These are phyloP conservation scores for Chamaecrista fasciculata DNA, from an alignment of 306 rosid genomes.

Conservation along the genomic window DNA sequence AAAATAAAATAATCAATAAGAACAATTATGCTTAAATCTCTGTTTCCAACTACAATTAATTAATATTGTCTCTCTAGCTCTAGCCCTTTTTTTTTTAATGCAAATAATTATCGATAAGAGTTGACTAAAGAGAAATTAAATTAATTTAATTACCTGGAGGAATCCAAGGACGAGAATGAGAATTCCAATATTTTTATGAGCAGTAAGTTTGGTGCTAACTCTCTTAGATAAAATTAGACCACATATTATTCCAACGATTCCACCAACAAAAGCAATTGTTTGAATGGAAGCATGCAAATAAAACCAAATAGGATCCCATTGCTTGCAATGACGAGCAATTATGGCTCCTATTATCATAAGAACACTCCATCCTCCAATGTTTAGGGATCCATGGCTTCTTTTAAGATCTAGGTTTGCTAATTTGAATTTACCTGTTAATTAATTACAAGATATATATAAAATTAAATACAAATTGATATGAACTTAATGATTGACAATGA, in stretches of 20 bases:
- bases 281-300: conserved; percentile 38
- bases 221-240: conserved; percentile 24
- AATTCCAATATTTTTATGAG: conserved; percentile 29
- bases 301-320: conserved; percentile 42
- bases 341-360: conserved; percentile 31
- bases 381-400: conserved; percentile 35
- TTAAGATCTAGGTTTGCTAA: background rate
- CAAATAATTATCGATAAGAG: no score
- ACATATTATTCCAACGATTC: conserved; percentile 18
- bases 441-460: background rate
- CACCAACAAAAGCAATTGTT: conserved; percentile 20
- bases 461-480: no score
- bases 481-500: no score
- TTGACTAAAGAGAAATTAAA: no score
- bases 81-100: no score
- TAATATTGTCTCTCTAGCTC: no score
- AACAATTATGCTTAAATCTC: no score
- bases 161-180: conserved; percentile 28
- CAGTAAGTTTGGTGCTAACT: background rate
- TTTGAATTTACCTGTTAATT: conserved; percentile 3
- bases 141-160: conserved; percentile 22
- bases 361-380: conserved; percentile 31
- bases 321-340: conserved; percentile 28
- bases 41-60: no score
- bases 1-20: no score